Percentiles rank a stretch among this genome's conserved stretches.
phyloP scores from a whole-genome alignment of 179 eudicot species.

The Silene noctiflora region DNA sequence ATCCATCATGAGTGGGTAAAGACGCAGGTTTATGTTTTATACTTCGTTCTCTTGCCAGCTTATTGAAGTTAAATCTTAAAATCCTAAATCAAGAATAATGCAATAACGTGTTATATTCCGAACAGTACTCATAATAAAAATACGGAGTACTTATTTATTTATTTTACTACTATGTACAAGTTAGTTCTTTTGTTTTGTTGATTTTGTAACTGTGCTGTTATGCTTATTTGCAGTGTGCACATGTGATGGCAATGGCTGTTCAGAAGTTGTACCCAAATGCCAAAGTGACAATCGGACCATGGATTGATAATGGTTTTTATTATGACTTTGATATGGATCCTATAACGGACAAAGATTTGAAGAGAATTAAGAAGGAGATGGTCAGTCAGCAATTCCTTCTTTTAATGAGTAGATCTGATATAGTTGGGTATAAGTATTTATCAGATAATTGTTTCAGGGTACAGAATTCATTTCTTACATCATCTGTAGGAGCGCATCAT shows the following conservation, averaged over 20 bases:
- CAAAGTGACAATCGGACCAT: slow-evolving; percentile 97
- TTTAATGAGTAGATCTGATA: slow-evolving; percentile 11
- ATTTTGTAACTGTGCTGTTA: neutral
- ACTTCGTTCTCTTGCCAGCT: neutral
- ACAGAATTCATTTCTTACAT: slow-evolving; percentile 65
- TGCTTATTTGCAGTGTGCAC: slow-evolving; percentile 88
- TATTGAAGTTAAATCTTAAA: neutral
- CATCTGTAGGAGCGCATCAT: slow-evolving; percentile 97
- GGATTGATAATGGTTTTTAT: slow-evolving; percentile 97
- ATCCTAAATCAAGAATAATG: neutral
- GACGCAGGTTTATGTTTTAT: neutral
- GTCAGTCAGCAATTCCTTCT: slow-evolving; percentile 45
- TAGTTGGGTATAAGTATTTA: slow-evolving; percentile 41
- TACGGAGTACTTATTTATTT: neutral
- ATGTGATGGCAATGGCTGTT: slow-evolving; percentile 99
- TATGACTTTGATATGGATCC: slow-evolving; percentile 99
- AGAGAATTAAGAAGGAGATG: slow-evolving; percentile 97
- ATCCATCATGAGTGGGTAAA: neutral
- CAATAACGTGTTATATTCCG: neutral
- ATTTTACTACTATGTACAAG: neutral
- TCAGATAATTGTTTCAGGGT: slow-evolving; percentile 54
- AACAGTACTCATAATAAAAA: too few relatives aligned
- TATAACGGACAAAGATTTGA: slow-evolving; percentile 86
- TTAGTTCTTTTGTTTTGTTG: neutral
- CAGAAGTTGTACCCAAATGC: slow-evolving; percentile 94